Evolutionary conservation across 495 filamentous ascomycete genomes (phyloP).

Genomic region (Aspergillus sparsus): DNA sequence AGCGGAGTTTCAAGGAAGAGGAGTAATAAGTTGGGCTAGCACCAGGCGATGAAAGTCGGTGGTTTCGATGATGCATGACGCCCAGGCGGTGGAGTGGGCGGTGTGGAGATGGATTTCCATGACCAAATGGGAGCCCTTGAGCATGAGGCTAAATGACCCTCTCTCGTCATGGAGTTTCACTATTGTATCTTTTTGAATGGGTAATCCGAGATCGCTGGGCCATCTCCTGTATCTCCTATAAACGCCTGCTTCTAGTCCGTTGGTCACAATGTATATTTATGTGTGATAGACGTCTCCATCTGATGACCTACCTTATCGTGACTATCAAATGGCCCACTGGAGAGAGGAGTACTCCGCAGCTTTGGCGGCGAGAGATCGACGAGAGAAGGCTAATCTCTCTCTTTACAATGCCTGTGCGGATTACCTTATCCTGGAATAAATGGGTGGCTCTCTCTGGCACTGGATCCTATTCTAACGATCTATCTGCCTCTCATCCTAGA

Average conservation of each 20-base stretch:
- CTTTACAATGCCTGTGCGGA: conserved; percentile 59
- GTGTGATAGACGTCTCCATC: conserved; percentile 21
- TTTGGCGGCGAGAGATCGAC: conserved; percentile 55
- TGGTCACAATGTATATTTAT: conserved; percentile 10
- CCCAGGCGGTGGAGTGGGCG: conserved; percentile 39
- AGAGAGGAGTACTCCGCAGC: conserved; percentile 57
- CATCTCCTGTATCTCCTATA: not conserved
- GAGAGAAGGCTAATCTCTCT: conserved; percentile 56
- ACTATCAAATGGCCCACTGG: conserved; percentile 55
- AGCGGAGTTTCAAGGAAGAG: conserved; percentile 24
- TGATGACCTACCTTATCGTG: conserved; percentile 24
- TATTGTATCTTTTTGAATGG: not conserved
- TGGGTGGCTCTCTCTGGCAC: not conserved
- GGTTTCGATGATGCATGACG: conserved; percentile 41
- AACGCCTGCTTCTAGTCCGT: conserved; percentile 18
- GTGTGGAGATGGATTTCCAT: conserved; percentile 24
- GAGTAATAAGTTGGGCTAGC: conserved; percentile 30
- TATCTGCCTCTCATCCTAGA: conserved; percentile 44
- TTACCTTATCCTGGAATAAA: not conserved
- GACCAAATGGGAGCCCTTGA: not conserved
- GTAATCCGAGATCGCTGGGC: not conserved
- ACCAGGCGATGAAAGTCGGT: conserved; percentile 7
- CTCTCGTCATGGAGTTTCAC: not conserved
- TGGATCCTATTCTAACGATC: not conserved
- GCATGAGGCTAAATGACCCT: not conserved